Percentiles rank a stretch among this genome's conserved stretches.
Conservation (phyloP, 768 basidiomycete genomes). For the Candolleomyces aberdarensis region DNA sequence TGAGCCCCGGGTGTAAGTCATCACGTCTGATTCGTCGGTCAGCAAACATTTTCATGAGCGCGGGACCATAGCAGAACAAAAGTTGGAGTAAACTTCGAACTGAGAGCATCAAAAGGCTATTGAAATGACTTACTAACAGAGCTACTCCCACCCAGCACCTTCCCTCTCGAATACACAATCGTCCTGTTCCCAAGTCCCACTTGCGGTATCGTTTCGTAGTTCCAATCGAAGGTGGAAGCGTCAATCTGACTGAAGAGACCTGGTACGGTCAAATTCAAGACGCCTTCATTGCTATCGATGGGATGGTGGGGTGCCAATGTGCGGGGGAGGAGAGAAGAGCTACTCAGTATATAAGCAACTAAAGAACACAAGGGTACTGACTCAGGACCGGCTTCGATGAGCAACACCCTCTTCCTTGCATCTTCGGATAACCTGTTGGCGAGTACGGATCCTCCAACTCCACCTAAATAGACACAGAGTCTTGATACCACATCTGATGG, state of each 20-base stretch:
- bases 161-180: conserved; percentile 22
- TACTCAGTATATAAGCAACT: not conserved
- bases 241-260: conserved; percentile 2
- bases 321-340: not conserved
- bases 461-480: conserved; percentile 13
- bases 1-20: no score
- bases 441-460: conserved; percentile 29
- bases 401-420: conserved; percentile 22
- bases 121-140: conserved; percentile 19
- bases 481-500: no score
- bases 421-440: conserved; percentile 33
- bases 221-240: conserved; percentile 21
- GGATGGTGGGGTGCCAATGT: not conserved
- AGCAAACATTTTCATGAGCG: not conserved
- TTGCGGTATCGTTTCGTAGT: conserved; percentile 26
- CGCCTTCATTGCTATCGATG: not conserved
- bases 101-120: no score
- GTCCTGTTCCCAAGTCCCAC: conserved; percentile 16
- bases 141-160: conserved; percentile 26
- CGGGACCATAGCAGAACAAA: not conserved
- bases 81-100: no score
- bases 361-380: conserved; percentile 8
- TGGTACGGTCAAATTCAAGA: not conserved
- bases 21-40: conserved; percentile 13
- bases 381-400: conserved; percentile 29